A percentile compares a stretch with the other conserved stretches of the same genome.
These are phyloP conservation scores for Corynascus novoguineensis DNA, from an alignment of 495 filamentous ascomycete genomes.

Conservation along the genomic window DNA sequence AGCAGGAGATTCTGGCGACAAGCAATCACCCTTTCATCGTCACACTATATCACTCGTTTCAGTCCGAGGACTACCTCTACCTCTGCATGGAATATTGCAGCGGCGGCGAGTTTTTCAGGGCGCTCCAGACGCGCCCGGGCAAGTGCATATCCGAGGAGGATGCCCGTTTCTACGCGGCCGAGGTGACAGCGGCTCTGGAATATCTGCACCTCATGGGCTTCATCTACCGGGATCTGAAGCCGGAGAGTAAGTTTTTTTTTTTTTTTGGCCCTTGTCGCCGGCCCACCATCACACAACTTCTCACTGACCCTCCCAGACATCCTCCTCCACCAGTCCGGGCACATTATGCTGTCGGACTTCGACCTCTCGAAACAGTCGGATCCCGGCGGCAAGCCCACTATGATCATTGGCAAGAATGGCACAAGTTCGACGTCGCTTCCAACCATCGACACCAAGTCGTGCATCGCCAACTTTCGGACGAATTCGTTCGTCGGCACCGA, in stretches of 20 bases:
- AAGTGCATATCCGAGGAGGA: conserved; percentile 97
- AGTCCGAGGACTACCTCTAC: conserved; percentile 97
- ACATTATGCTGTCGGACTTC: conserved; percentile 99
- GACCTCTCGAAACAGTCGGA: conserved; percentile 97
- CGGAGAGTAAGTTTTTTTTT: conserved; percentile 78
- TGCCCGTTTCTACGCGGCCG: conserved; percentile 93
- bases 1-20: conserved; percentile 96
- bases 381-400: conserved; percentile 89
- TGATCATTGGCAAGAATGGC: conserved; percentile 85
- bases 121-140: conserved; percentile 90
- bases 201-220: conserved; percentile 99
- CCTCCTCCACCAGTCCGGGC: conserved; percentile 92
- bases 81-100: conserved; percentile 99
- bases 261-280: too few species aligned
- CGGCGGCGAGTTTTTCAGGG: conserved; percentile 96
- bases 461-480: conserved; percentile 95
- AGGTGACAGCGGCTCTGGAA: conserved; percentile 95
- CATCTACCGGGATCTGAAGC: conserved; percentile 96
- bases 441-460: conserved; percentile 96
- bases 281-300: neutral
- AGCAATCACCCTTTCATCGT: conserved; percentile 99
- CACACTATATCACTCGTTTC: conserved; percentile 96
- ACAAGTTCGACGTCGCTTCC: conserved; percentile 76
- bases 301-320: conserved; percentile 59
- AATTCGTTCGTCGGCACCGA: conserved; percentile 98